phyloP scores from a whole-genome alignment of 805 yeast genomes.

The Helenozyma rhizophorensis region DNA sequence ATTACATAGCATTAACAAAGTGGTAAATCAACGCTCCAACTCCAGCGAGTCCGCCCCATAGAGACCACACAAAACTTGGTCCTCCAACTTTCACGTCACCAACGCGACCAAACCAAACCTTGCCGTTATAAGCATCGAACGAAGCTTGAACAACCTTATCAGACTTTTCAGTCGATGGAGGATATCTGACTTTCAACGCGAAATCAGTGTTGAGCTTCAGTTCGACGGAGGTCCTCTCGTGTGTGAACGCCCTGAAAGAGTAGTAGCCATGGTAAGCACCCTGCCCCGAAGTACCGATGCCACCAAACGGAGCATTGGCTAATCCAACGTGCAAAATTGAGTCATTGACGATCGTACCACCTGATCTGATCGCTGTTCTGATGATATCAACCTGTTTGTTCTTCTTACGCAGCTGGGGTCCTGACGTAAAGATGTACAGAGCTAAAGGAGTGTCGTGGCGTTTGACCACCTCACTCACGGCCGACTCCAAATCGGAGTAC shows the following conservation, averaged over 20 bases:
- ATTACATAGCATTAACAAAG: conserved; percentile 6
- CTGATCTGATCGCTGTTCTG: conserved; percentile 57
- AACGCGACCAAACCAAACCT: conserved; percentile 36
- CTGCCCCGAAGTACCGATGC: conserved; percentile 78
- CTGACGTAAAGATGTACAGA: conserved; percentile 57
- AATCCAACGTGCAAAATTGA: conserved; percentile 67
- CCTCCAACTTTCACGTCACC: conserved; percentile 33
- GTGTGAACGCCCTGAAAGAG: conserved; percentile 65
- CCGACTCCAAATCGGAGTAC: conserved; percentile 42
- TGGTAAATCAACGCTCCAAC: conserved; percentile 23
- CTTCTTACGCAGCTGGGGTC: conserved; percentile 42
- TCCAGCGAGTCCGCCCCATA: conserved; percentile 31
- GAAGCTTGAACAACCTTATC: conserved; percentile 22
- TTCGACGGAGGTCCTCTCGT: conserved; percentile 60
- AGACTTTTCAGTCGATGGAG: conserved; percentile 49
- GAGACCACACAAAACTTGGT: conserved; percentile 27
- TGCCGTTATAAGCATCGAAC: conserved; percentile 26
- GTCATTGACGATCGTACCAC: conserved; percentile 69
- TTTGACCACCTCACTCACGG: conserved; percentile 39
- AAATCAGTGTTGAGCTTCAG: conserved; percentile 66
- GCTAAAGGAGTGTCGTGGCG: conserved; percentile 79
- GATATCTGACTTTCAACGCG: conserved; percentile 56
- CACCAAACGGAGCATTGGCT: conserved; percentile 80
- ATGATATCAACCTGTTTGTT: conserved; percentile 42
- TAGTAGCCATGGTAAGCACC: conserved; percentile 78